A percentile compares a stretch with the other conserved stretches of the same genome.
These are phyloP conservation scores for Aspergillus panamensis DNA, from an alignment of 495 filamentous ascomycete genomes.

Conservation along the genomic window DNA sequence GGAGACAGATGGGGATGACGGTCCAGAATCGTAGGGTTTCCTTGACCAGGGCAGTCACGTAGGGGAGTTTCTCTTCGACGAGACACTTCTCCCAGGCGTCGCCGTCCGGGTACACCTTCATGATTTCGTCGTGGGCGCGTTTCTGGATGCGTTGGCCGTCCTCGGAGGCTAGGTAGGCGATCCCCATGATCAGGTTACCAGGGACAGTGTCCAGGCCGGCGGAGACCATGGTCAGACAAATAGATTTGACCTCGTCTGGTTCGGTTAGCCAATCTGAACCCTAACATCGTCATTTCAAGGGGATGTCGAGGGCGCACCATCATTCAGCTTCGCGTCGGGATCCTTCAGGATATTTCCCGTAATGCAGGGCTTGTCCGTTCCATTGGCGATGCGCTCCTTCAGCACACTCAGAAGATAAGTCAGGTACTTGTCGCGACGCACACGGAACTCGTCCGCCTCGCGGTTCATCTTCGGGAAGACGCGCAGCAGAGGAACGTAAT, in stretches of 20 bases:
- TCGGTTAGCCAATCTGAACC: constrained; percentile 5
- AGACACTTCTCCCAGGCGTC: constrained; percentile 65
- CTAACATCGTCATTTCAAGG: background rate
- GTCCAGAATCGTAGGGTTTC: constrained; percentile 69
- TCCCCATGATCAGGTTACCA: constrained; percentile 66
- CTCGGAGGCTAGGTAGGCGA: constrained; percentile 63
- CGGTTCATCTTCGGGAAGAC: constrained; percentile 52
- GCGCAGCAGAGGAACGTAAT: constrained; percentile 63
- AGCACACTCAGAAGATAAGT: constrained; percentile 56
- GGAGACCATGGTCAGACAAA: constrained; percentile 73
- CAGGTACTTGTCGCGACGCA: constrained; percentile 55
- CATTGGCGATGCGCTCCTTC: constrained; percentile 55
- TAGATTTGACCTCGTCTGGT: constrained; percentile 63
- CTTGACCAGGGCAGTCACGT: constrained; percentile 66
- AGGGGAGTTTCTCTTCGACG: constrained; percentile 65
- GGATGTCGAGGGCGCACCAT: constrained; percentile 36
- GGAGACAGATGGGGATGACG: constrained; percentile 70
- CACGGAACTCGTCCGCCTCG: constrained; percentile 52
- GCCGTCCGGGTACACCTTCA: constrained; percentile 58
- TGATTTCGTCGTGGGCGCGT: constrained; percentile 61
- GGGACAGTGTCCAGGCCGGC: constrained; percentile 68
- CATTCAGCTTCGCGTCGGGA: constrained; percentile 58
- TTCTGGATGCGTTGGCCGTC: constrained; percentile 62
- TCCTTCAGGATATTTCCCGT: constrained; percentile 67
- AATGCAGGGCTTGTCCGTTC: constrained; percentile 67